Evolutionary conservation across 345 rosid species (phyloP), one percentile per base, ranked within the genome.

Genomic region (Eucalyptus microcorys): DNA sequence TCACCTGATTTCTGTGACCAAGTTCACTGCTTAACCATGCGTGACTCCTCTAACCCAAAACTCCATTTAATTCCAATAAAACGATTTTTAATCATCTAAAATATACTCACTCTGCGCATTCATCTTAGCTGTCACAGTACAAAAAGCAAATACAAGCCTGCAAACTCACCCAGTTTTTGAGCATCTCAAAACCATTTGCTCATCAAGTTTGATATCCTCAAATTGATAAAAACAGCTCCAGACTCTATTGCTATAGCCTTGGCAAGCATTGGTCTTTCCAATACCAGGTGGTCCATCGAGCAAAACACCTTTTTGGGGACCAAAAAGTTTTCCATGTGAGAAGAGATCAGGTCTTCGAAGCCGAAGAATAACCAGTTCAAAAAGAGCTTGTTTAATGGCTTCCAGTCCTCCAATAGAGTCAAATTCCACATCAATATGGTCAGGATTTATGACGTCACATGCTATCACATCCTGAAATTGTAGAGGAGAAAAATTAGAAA

Each of bases 151-250:
- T 34, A 17, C 81, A 5, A 12, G 21, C 7, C 2, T 68, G 9
- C 4, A 10, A 83, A 92, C 98, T 91, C 91, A 96, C 99, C 99
- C 66, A 98, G 98, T 94, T 98, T 98, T 92, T 96, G 99, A 86
- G 99, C 97, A 94, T 97, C 99, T 88, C 99, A 98, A 94, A 96
- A 96, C 99, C 99, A 96, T 91, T 97, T 96, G 97, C 99, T 97
- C 97, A 96, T 97, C 24, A 98, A 92, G 93, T 96, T 96, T 2
- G 99, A 95, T 68, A 98, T 92, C 94, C 94, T 92, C 43, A 98
- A 98, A 89, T 98, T 98, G 47, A 97, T 98, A 88, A 96, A 98
- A 90, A 98, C 98, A 91, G 99, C 99, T 88, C 99, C 98, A 15
- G 99, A 98, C 85, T 98, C 99, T 92, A 93, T 97, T 16, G 98